These are phyloP conservation scores for Calocybe indica DNA, from an alignment of 768 basidiomycete species.

Conservation along the genomic window DNA sequence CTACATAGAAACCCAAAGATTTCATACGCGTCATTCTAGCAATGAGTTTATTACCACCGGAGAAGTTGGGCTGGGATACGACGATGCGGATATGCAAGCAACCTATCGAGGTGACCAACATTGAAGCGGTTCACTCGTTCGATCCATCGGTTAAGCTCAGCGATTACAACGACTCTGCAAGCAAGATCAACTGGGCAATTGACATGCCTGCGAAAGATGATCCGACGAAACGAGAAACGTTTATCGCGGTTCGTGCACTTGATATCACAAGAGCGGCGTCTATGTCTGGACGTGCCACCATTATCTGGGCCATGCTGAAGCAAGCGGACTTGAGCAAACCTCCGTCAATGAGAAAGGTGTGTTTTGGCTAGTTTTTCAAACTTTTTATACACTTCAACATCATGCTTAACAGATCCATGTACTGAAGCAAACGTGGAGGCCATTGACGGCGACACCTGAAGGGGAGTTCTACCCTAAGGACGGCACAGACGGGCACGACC, in stretches of 20 bases:
- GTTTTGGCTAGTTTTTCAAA: neutral
- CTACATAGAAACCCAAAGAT: neutral
- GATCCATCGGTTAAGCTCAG: neutral
- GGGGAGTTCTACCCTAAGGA: neutral
- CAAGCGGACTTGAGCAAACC: neutral
- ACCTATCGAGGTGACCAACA: neutral
- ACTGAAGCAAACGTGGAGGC: neutral
- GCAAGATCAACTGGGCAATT: constrained; percentile 1
- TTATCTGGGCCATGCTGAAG: neutral
- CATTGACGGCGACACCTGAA: neutral
- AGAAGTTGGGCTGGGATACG: neutral
- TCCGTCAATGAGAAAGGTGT: neutral
- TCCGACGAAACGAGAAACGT: neutral
- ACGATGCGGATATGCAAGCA: neutral
- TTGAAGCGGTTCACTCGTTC: neutral
- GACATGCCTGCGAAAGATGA: neutral
- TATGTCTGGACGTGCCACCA: neutral
- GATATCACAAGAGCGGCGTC: neutral
- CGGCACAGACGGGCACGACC: neutral
- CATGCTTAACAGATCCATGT: neutral
- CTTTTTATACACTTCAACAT: neutral
- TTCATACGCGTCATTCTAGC: constrained; percentile 1
- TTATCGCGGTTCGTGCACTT: neutral
- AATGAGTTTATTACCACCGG: neutral
- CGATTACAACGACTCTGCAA: neutral